These are phyloP conservation scores for Exophiala spinifera DNA, from an alignment of 2,329 filamentous ascomycete species.

Conservation along the genomic window DNA sequence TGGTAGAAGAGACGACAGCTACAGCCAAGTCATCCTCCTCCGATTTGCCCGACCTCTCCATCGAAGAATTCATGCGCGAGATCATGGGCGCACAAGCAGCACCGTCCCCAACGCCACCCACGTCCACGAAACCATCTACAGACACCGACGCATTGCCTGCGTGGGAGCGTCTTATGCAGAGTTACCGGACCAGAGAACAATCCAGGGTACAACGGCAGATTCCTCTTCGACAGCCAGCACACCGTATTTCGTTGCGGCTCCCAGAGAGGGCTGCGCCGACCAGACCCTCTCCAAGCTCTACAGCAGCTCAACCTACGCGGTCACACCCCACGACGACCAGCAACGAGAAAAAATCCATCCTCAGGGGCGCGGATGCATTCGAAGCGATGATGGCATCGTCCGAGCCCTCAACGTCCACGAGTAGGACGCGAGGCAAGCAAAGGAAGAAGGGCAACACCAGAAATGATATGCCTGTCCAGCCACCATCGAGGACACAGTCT, in stretches of 20 bases:
- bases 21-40: not conserved
- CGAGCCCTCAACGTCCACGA: not conserved
- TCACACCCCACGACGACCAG: not conserved
- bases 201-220: too few species aligned
- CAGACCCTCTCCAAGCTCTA: not conserved
- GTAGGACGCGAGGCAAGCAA: not conserved
- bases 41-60: slow-evolving; percentile 4
- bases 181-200: too few species aligned
- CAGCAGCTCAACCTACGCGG: not conserved
- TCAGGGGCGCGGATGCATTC: slow-evolving; percentile 4
- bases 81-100: slow-evolving; percentile 6
- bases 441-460: not conserved
- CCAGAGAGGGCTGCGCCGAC: not conserved
- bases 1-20: too few species aligned
- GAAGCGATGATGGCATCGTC: not conserved
- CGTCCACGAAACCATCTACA: too few species aligned
- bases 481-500: not conserved
- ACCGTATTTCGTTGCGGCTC: too few species aligned
- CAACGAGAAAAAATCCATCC: slow-evolving; percentile 16
- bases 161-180: too few species aligned
- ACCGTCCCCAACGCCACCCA: not conserved
- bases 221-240: too few species aligned
- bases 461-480: not conserved
- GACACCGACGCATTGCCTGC: too few species aligned
- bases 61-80: slow-evolving; percentile 21